Base-by-base conservation (phyloP, 371 early-diverging fungal species). In the Mortierella sp. region DNA sequence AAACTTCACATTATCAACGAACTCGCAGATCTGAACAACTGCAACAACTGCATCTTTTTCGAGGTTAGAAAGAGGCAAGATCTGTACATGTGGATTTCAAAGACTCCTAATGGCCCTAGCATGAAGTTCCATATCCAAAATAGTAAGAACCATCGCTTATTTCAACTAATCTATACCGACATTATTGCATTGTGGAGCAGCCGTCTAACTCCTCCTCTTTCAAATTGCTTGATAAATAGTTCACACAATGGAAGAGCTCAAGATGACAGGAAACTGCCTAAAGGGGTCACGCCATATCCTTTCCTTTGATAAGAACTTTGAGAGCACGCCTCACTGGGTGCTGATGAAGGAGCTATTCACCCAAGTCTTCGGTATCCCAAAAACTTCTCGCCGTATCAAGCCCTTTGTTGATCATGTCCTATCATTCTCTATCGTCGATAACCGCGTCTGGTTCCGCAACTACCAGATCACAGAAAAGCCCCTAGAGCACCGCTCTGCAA, bases 171-270 rank as follows among this genome's bases (percentile, higher is more conserved):
- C 23, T 8, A 23, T 51, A 13, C 23, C 23, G n/a, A 51, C 6
- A 23, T 12, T 51, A 8, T 51, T n/a, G n/a, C 15, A 15, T 45
- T 45, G n/a, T 15, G 15, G 4, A 9, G 4, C 12, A 9, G n/a
- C 17, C 10, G 42, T 12, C 28, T 29, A 22, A 19, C 49, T 55
- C 15, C 12, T 22, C 22, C 45, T 42, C 43, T 1, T n/a, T 59
- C 29, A 37, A 37, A 31, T 31, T 2, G 8, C 29, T 3, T 19
- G 31, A 45, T 23, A 26, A 51, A 17, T 70, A 93, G 93, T 99
- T 61, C 99, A 99, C 83, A 99, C 99, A 19, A 96, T 98, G 97
- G 96, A 97, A 75, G 99, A 99, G 83, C 89, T 99, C 47, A 93
- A 95, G 75, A 92, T 98, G 94, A 97, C 96, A 1, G 99, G 99